A percentile compares a stretch with the other conserved stretches of the same genome.
Conservation (phyloP, 768 basidiomycete species). For the Boletus tylopilopsis region DNA sequence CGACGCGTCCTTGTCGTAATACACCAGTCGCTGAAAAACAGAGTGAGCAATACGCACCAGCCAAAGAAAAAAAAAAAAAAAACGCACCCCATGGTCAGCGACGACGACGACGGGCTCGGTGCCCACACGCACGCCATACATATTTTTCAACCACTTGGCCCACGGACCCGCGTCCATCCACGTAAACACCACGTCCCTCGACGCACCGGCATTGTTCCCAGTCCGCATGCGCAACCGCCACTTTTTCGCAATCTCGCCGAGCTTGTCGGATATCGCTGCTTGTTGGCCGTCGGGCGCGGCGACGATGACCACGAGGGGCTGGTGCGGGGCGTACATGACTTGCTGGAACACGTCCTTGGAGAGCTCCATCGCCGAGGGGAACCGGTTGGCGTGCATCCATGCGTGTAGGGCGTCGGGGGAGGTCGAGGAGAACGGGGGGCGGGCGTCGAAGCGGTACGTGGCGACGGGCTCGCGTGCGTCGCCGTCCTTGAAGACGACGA, state of each 20-base stretch:
- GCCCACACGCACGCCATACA: slow-evolving; percentile 65
- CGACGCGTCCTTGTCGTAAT: slow-evolving; percentile 65
- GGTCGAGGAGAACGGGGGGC: not conserved
- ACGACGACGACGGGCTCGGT: slow-evolving; percentile 52
- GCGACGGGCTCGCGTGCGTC: slow-evolving; percentile 46
- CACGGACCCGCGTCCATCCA: slow-evolving; percentile 89
- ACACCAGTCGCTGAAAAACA: slow-evolving; percentile 54
- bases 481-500: slow-evolving; percentile 67
- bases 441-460: slow-evolving; percentile 27
- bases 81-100: slow-evolving; percentile 57
- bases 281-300: slow-evolving; percentile 39
- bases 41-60: too few species aligned
- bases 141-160: slow-evolving; percentile 86
- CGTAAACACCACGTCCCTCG: slow-evolving; percentile 66
- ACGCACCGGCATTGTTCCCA: slow-evolving; percentile 17
- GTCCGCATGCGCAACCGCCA: slow-evolving; percentile 48
- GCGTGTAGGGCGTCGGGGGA: slow-evolving; percentile 27
- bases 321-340: slow-evolving; percentile 78
- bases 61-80: not conserved
- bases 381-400: slow-evolving; percentile 68
- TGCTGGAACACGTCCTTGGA: slow-evolving; percentile 75
- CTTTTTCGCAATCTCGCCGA: slow-evolving; percentile 50
- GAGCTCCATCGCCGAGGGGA: slow-evolving; percentile 73
- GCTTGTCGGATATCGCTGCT: slow-evolving; percentile 42
- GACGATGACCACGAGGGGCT: slow-evolving; percentile 77